Evolutionary conservation across 805 yeast genomes (phyloP), one percentile per base, ranked within the genome.

Genomic region (Saccharomycopsis sp.): DNA sequence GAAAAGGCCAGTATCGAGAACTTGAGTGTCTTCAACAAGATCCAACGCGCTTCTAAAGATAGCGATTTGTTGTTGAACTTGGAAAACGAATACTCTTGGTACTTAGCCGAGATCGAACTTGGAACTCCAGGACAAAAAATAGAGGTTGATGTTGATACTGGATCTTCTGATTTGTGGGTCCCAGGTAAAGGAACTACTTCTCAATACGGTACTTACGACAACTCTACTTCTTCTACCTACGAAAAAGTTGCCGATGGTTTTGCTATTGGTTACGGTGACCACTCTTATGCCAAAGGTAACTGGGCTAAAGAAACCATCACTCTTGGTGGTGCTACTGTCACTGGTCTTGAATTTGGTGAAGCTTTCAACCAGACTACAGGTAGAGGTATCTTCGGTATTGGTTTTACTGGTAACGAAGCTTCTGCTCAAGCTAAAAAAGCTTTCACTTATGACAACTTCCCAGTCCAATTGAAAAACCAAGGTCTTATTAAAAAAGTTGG

Each of bases 141-240:
- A 14, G 70, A 72, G 15, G 76, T 78, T 2, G 68, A 74, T 34
- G 64, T 79, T 51, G 83, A 79, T 64, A 77, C 82, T 2, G 83
- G 82, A 2, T 76, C 81, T 9, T 75, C 81, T 0, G 80, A 77
- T 58, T 64, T 78, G 41, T 78, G 82, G 82, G 73, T 78, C 2
- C 74, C 71, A 64, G 72, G 75, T 42, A 22, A 55, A 2, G 58
- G 58, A 22, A 55, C 63, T 19, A 15, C 14, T 9, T 24, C 38
- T 38, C 22, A 25, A 41, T 47, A 57, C 56, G 81, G 81, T 20
- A 62, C 68, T 17, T 69, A 66, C 60, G 59, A 68, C 57, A 56
- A 58, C 35, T 47, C 63, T 8, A 38, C 51, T 2, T 64, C 67
- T 12, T 55, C 65, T 9, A 58, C 69, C 5, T 68, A 55, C 60